Percentiles rank a stretch among this genome's conserved stretches.
These are phyloP conservation scores for Ascochyta rabiei DNA, from an alignment of 2,329 filamentous ascomycete species.

Conservation along the genomic window DNA sequence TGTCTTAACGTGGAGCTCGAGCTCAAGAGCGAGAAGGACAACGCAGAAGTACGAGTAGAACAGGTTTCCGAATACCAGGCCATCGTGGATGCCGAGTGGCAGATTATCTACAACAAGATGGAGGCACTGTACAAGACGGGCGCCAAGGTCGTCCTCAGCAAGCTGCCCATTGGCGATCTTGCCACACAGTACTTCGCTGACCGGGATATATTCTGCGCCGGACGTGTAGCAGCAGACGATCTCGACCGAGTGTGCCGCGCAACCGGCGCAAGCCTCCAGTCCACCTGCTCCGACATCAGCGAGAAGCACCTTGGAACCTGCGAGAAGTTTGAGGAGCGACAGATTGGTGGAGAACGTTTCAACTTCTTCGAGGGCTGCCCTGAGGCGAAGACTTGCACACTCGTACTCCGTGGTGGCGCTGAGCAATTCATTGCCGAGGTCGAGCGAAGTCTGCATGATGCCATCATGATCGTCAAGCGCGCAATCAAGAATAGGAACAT, in stretches of 20 bases:
- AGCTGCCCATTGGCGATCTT: conserved; percentile 94
- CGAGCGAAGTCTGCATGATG: conserved; percentile 95
- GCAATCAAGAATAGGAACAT: conserved; percentile 94
- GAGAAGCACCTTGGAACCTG: conserved; percentile 89
- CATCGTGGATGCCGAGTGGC: conserved; percentile 98
- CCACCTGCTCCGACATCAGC: conserved; percentile 94
- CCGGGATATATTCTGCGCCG: conserved; percentile 97
- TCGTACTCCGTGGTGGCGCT: conserved; percentile 91
- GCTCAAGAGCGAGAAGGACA: conserved; percentile 98
- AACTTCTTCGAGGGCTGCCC: conserved; percentile 99
- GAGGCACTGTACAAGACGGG: conserved; percentile 93
- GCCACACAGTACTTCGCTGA: conserved; percentile 98
- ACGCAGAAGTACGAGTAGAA: conserved; percentile 96
- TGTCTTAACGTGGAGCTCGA: conserved; percentile 98
- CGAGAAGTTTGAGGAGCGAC: conserved; percentile 88
- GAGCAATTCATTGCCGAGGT: conserved; percentile 99
- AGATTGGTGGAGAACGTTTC: conserved; percentile 96
- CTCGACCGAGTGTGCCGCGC: conserved; percentile 96
- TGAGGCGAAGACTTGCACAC: conserved; percentile 93
- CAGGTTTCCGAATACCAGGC: conserved; percentile 99
- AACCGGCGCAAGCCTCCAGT: conserved; percentile 89
- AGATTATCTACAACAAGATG: conserved; percentile 99
- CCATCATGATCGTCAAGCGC: conserved; percentile 99
- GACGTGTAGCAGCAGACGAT: conserved; percentile 87
- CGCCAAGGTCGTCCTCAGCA: conserved; percentile 96